Base-by-base conservation (phyloP, 108 stramenopile species). In the Skeletonema costatum region DNA sequence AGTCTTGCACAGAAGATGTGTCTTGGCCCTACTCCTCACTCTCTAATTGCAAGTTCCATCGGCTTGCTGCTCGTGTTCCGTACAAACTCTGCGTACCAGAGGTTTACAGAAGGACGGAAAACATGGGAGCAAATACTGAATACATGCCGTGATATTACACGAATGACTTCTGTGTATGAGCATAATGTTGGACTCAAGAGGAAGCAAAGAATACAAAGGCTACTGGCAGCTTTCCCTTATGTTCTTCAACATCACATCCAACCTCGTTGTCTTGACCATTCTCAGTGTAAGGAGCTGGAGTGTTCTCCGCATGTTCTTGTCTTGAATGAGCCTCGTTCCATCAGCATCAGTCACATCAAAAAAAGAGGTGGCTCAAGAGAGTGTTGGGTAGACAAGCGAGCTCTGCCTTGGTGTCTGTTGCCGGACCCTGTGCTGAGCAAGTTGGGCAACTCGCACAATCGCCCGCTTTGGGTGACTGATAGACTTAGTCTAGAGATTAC, bases 61-160 rank as follows among this genome's bases (percentile, higher is more conserved):
- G 87, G 89, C 9, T 85, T 93, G 41, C 68, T 93, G 61, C 87
- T 93, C 16, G 92, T 91, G 12, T 93, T 93, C 73, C 82, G 92
- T 13, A 93, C 92, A 3, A 93, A 93, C 64, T 81, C 89, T 21
- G 89, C 92, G 3, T 93, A 93, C 73, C 83, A 90, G 48, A 66
- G 91, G 56, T 96, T 90, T 70, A 80, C 64, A 87, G 97, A 97
- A 71, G 97, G 97, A 58, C 85, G 95, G 48, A 88, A 90, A 72
- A 90, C 94, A 21, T 97, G 95, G 95, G 92, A 95, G 70, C 76
- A 87, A 46, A 74, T 97, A 29, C 71, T 87, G 50, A 81, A 80
- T 77, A 72, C 71, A 8, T 76, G 85, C 29, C 83, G 97, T 5
- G 93, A 96, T 70, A 60, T 95, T 31, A 89, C 91, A 21, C 81